Conservation (phyloP, 2,329 filamentous ascomycete species). For the Mycosphaerelloides madeirae region DNA sequence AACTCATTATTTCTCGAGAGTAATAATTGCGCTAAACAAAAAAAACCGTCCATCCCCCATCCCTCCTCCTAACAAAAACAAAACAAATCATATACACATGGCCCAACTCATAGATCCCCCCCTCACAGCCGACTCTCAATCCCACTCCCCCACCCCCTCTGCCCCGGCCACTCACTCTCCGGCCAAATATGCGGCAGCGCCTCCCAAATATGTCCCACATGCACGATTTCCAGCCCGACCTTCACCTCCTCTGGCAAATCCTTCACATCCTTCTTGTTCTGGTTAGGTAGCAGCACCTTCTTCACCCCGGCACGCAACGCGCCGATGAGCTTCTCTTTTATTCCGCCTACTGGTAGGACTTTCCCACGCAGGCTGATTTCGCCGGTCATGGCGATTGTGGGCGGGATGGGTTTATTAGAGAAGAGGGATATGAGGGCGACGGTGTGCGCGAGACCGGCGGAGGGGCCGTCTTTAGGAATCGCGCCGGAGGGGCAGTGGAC, state of each 20-base stretch:
- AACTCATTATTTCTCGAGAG: no score
- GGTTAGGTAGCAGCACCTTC: conserved; percentile 79
- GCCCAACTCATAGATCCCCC: background rate
- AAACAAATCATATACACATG: conserved; percentile 2
- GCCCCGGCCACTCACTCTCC: conserved; percentile 75
- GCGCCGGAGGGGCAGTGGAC: conserved; percentile 94
- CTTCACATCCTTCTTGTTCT: conserved; percentile 87
- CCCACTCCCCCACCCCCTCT: conserved; percentile 58
- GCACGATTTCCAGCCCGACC: conserved; percentile 79
- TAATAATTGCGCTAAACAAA: no score
- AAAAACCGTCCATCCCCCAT: background rate
- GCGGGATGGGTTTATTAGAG: conserved; percentile 76
- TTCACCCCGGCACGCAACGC: conserved; percentile 90
- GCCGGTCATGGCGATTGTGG: conserved; percentile 90
- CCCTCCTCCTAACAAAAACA: background rate
- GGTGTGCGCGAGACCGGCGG: conserved; percentile 86
- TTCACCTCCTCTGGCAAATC: conserved; percentile 88
- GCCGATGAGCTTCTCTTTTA: conserved; percentile 98
- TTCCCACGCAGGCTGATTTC: conserved; percentile 76
- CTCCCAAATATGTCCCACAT: conserved; percentile 91
- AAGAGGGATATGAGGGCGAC: conserved; percentile 90
- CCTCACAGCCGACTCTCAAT: conserved; percentile 71
- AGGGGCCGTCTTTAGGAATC: conserved; percentile 85
- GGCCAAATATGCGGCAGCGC: conserved; percentile 90
- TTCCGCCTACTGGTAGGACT: conserved; percentile 90